These are phyloP conservation scores for Euptelea pleiosperma DNA, from an alignment of 164 flowering plant species.

Conservation along the genomic window DNA sequence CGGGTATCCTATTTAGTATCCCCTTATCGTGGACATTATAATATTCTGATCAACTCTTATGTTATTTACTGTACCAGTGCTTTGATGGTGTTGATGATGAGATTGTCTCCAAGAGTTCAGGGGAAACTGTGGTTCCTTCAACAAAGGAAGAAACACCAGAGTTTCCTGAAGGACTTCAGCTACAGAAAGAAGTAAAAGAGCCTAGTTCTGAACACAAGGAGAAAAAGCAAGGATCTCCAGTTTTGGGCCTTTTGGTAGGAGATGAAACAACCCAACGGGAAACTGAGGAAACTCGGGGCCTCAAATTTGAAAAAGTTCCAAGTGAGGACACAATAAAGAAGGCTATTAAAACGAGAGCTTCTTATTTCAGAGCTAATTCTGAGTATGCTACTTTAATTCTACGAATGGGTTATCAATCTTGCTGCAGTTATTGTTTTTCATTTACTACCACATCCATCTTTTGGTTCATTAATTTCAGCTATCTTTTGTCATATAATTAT, in stretches of 20 bases:
- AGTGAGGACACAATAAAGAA: conserved; percentile 47
- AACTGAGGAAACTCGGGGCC: conserved; percentile 21
- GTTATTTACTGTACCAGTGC: conserved; percentile 24
- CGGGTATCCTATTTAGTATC: background rate
- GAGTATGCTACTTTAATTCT: conserved; percentile 51
- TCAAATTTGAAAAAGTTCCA: conserved; percentile 23
- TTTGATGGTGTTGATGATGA: conserved; percentile 31
- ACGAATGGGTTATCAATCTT: background rate
- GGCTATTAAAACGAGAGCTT: conserved; percentile 61
- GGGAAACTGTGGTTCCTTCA: conserved; percentile 17
- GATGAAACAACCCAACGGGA: conserved; percentile 28
- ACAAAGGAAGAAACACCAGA: conserved; percentile 21
- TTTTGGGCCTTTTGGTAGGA: conserved; percentile 46
- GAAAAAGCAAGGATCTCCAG: conserved; percentile 57
- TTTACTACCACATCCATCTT: background rate
- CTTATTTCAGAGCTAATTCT: conserved; percentile 57
- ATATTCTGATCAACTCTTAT: background rate
- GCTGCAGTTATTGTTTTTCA: background rate
- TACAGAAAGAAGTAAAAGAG: conserved; percentile 30
- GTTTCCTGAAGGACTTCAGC: conserved; percentile 24
- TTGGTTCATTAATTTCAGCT: background rate
- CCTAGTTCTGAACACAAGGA: conserved; percentile 37
- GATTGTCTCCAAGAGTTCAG: conserved; percentile 20
- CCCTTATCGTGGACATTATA: background rate
- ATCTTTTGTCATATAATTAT: too few relatives aligned